phyloP scores from a whole-genome alignment of 768 basidiomycete species.

The Favolaschia claudopus region DNA sequence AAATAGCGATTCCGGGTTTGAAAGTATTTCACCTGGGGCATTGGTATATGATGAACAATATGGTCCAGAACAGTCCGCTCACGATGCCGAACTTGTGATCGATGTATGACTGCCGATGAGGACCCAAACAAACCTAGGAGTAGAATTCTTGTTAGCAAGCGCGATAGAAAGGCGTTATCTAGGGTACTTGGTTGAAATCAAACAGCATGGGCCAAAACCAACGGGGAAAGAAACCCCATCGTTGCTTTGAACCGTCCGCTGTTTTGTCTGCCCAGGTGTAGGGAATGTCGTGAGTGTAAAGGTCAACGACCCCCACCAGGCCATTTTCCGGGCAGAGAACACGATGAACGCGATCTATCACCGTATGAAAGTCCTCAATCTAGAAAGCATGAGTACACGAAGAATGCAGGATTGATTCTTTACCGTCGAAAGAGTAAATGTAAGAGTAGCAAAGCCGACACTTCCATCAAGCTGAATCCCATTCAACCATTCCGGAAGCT shows the following conservation, averaged over 20 bases:
- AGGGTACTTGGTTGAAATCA: background rate
- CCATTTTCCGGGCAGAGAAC: slow-evolving; percentile 62
- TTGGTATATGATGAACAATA: too few relatives aligned
- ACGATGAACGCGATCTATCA: slow-evolving; percentile 1
- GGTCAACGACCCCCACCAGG: slow-evolving; percentile 69
- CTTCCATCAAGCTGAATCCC: background rate
- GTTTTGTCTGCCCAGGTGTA: background rate
- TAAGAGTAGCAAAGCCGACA: background rate
- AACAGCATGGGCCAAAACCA: slow-evolving; percentile 4
- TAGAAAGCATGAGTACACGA: background rate
- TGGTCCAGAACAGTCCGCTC: too few relatives aligned
- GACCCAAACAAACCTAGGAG: background rate
- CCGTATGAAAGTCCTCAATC: background rate
- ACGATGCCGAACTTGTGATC: slow-evolving; percentile 1
- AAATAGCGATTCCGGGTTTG: too few relatives aligned
- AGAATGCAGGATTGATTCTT: background rate
- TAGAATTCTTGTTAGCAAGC: background rate
- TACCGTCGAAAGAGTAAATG: background rate
- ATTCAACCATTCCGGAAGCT: background rate
- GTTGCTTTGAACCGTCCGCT: background rate
- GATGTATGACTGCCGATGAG: background rate
- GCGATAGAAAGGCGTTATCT: background rate
- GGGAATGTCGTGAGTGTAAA: background rate
- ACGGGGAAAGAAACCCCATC: background rate
- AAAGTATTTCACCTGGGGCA: too few relatives aligned